Evolutionary conservation across 495 filamentous ascomycete species (phyloP), one percentile per base, ranked within the genome.

Genomic region (Penicillium arizonense): DNA sequence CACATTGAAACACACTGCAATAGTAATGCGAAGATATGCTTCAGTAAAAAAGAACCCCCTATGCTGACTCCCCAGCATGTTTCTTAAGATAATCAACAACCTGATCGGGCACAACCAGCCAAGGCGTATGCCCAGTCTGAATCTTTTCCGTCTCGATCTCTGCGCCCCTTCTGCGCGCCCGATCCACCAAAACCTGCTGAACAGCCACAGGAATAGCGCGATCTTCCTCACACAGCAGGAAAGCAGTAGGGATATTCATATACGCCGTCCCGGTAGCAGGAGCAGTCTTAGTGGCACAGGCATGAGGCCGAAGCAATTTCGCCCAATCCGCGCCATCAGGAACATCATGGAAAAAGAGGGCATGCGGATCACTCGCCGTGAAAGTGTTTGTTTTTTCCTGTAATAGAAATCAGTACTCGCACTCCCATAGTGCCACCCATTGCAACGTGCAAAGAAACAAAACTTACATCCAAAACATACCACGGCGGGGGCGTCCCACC

Each of bases 121-220:
- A 74, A 3, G 71, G 70, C 23, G 62, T 56, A 53, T 73, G 65
- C 1, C 50, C 61, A 14, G 70, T 61, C 16, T 55, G 49, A 14
- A 73, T 58, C 39, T 47, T 69, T 50, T 73, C 65, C 3, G 63
- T 68, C 20, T 54, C 55, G 16, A 73, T 64, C 21, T 48, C 11
- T 5, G 62, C 70, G 7, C 70, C 70, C 40, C 58, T 61, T 3
- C 44, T 40, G 32, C 56, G 55, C 3, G 64, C 68, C 16, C 62
- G 63, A 34, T 77, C 65, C 6, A 75, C 61, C 63, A 78, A 63
- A 36, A 62, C 41, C 40, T 75, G 67, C 62, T 76, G 75, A 33
- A 70, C 65, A 21, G 58, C 57, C 4, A 67, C 32, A 1, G 73
- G 73, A 32, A 71, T 68, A 3, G 70, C 66, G 1, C 63, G 55